A percentile compares a stretch with the other conserved stretches of the same genome.
These are phyloP conservation scores for Radiomyces spectabilis DNA, from an alignment of 192 early-diverging fungal species.

Conservation along the genomic window DNA sequence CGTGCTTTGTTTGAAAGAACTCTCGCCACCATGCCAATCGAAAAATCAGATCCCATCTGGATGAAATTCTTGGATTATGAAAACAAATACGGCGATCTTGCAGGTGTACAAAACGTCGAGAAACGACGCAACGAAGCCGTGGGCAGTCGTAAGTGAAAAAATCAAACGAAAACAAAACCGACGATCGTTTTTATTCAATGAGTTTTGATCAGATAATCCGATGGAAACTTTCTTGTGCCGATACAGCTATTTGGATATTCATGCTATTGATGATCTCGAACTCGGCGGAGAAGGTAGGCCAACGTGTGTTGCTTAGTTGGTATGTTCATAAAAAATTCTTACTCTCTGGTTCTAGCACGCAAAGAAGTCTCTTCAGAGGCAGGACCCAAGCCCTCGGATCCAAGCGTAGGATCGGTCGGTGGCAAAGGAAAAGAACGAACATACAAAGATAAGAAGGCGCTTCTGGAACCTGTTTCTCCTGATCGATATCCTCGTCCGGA, in stretches of 20 bases:
- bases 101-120: slow-evolving; percentile 66
- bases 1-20: slow-evolving; percentile 87
- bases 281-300: slow-evolving; percentile 58
- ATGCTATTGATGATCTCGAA: slow-evolving; percentile 65
- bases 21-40: slow-evolving; percentile 57
- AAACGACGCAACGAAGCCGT: slow-evolving; percentile 69
- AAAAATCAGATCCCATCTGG: slow-evolving; percentile 75
- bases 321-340: neutral
- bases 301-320: neutral
- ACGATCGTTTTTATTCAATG: too few species aligned
- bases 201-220: neutral
- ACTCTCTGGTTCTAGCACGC: neutral
- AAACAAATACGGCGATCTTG: slow-evolving; percentile 80
- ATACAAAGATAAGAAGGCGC: neutral
- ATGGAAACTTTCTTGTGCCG: slow-evolving; percentile 60
- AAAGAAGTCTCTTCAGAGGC: slow-evolving; percentile 12
- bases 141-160: too few species aligned
- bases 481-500: slow-evolving; percentile 71
- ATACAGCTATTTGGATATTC: slow-evolving; percentile 73
- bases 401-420: too few species aligned
- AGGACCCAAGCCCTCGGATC: too few species aligned
- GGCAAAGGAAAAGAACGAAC: too few species aligned
- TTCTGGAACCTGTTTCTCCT: slow-evolving; percentile 54
- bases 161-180: too few species aligned
- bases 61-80: slow-evolving; percentile 77